These are phyloP conservation scores for Naganishia liquefaciens DNA, from an alignment of 1,284 basidiomycete genomes.

Conservation along the genomic window DNA sequence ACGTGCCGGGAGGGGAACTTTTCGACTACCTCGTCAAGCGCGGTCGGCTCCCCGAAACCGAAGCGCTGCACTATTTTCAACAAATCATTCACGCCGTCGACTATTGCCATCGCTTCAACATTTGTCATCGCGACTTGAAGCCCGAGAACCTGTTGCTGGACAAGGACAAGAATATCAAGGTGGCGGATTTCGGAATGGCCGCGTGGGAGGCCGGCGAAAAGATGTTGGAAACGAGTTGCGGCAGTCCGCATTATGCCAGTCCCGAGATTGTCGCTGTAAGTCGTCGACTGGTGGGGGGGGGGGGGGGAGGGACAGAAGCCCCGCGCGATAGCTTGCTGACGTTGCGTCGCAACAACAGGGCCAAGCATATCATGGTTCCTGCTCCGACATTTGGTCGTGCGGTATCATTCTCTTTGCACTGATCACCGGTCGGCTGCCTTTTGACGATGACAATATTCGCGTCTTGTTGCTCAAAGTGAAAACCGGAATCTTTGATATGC, in stretches of 20 bases:
- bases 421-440: conserved; percentile 86
- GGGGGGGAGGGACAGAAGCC: too few species aligned
- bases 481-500: conserved; percentile 79
- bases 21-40: conserved; percentile 88
- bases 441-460: conserved; percentile 76
- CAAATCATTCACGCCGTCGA: conserved; percentile 91
- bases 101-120: conserved; percentile 95
- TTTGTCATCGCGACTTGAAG: conserved; percentile 93
- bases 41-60: conserved; percentile 70
- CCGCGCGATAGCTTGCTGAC: too few species aligned
- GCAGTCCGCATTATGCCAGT: conserved; percentile 95
- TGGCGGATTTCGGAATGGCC: conserved; percentile 98
- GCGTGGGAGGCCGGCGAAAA: conserved; percentile 68
- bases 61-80: conserved; percentile 87
- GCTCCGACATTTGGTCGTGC: conserved; percentile 97
- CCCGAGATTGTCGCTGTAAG: conserved; percentile 98
- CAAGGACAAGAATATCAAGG: conserved; percentile 79
- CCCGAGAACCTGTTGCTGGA: conserved; percentile 91
- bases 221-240: conserved; percentile 92
- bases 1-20: conserved; percentile 92
- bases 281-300: too few species aligned
- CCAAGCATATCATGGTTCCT: conserved; percentile 80
- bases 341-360: conserved; percentile 70
- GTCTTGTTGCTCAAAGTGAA: conserved; percentile 81
- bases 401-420: conserved; percentile 94